A percentile compares a stretch with the other conserved stretches of the same genome.
Evolutionary conservation across 352 stramenopile genomes (phyloP).

Genomic region (Blastocystis sp.): DNA sequence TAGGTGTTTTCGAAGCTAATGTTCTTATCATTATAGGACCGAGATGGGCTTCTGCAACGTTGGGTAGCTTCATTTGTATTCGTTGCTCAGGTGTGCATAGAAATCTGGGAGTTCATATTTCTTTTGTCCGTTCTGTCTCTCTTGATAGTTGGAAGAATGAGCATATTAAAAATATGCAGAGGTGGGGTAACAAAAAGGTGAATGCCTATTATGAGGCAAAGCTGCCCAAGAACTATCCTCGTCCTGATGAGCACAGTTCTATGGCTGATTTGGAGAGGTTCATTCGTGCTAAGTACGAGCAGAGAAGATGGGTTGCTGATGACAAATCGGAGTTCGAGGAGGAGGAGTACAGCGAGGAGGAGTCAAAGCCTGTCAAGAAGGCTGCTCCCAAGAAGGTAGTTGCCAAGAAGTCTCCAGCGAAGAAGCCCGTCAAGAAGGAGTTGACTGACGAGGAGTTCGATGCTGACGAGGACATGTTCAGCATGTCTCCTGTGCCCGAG

Average conservation of each 20-base stretch:
- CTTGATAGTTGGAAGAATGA: conserved; percentile 81
- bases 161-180: conserved; percentile 81
- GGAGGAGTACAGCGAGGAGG: neutral
- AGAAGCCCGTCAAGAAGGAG: conserved; percentile 37
- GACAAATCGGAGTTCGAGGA: neutral
- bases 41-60: conserved; percentile 84
- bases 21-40: conserved; percentile 67
- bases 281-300: conserved; percentile 65
- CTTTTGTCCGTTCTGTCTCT: conserved; percentile 84
- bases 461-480: neutral
- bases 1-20: neutral
- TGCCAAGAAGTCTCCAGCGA: conserved; percentile 23
- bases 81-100: conserved; percentile 85
- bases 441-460: conserved; percentile 22
- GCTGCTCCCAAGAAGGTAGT: neutral
- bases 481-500: neutral
- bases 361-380: conserved; percentile 1
- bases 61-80: conserved; percentile 88
- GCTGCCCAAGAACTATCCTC: conserved; percentile 60
- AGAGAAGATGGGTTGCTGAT: conserved; percentile 56
- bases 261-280: conserved; percentile 60
- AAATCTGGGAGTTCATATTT: conserved; percentile 83
- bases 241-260: conserved; percentile 58
- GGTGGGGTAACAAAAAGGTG: conserved; percentile 78
- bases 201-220: conserved; percentile 70